A percentile compares a stretch with the other conserved stretches of the same genome.
Conservation (phyloP, 2,329 filamentous ascomycete species). For the Byssoonygena ceratinophila region DNA sequence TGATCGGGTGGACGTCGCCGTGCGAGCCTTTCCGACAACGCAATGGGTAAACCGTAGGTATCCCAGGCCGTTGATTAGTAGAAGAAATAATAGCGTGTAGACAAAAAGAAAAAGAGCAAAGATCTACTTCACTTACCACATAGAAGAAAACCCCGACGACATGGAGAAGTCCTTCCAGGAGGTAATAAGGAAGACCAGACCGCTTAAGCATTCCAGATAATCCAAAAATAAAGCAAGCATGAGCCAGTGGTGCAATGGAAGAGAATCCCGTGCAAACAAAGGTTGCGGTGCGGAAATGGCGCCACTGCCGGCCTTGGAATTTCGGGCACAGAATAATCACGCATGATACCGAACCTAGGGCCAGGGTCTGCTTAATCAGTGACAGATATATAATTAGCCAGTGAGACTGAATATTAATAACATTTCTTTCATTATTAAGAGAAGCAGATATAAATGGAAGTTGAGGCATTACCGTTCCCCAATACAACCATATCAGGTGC, state of each 20-base stretch:
- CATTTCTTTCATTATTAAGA: background rate
- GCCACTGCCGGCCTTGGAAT: slow-evolving; percentile 21
- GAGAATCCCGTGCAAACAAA: slow-evolving; percentile 21
- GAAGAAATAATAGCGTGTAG: too few relatives aligned
- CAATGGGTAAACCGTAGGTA: background rate
- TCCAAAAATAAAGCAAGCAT: slow-evolving; percentile 20
- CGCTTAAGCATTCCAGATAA: slow-evolving; percentile 19
- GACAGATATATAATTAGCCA: background rate
- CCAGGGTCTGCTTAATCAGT: slow-evolving; percentile 4
- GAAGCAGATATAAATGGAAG: background rate
- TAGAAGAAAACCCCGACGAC: slow-evolving; percentile 21
- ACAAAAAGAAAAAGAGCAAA: background rate
- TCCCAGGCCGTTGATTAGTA: background rate
- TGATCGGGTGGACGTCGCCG: background rate
- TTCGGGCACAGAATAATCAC: slow-evolving; percentile 26
- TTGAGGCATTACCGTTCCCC: slow-evolving; percentile 22
- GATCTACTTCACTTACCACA: slow-evolving; percentile 18
- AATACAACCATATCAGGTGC: slow-evolving; percentile 21
- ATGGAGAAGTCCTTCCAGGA: slow-evolving; percentile 21
- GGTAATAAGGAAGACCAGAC: slow-evolving; percentile 22
- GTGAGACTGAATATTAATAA: background rate
- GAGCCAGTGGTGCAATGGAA: slow-evolving; percentile 20
- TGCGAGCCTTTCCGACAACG: background rate
- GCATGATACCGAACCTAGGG: slow-evolving; percentile 22
- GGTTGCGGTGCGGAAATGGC: slow-evolving; percentile 18